A percentile compares a stretch with the other conserved stretches of the same genome.
Conservation (phyloP, 1,284 basidiomycete species). For the Sutorius eximius region DNA sequence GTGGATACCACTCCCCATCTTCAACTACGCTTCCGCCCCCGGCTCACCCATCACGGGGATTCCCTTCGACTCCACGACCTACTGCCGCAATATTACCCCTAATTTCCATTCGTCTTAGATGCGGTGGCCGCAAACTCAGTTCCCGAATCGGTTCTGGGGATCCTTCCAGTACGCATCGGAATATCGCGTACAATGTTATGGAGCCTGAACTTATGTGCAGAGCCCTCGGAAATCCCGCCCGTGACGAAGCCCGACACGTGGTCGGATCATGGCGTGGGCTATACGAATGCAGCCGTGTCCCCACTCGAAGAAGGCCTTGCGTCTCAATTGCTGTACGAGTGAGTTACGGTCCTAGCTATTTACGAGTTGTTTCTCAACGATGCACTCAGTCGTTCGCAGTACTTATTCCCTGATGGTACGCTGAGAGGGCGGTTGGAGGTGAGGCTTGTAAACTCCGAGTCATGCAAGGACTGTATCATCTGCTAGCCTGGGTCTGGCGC, state of each 20-base stretch:
- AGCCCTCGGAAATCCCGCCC: background rate
- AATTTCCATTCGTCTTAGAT: conserved; percentile 8
- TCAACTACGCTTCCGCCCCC: background rate
- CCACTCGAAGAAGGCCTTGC: conserved; percentile 2
- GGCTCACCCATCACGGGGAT: background rate
- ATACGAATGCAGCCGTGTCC: conserved; percentile 15
- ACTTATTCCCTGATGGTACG: conserved; percentile 23
- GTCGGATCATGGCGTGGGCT: conserved; percentile 20
- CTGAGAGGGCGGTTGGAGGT: conserved; percentile 23
- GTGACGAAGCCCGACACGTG: conserved; percentile 14
- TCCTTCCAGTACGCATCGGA: conserved; percentile 4
- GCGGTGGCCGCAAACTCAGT: conserved; percentile 18
- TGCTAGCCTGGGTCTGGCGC: conserved; percentile 9
- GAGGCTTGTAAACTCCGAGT: conserved; percentile 6
- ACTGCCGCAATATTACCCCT: background rate
- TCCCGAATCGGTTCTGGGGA: conserved; percentile 5
- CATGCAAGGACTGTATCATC: conserved; percentile 15
- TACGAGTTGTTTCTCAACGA: background rate
- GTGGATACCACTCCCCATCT: background rate
- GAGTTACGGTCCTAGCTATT: background rate
- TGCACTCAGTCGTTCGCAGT: conserved; percentile 14
- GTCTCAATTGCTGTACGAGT: conserved; percentile 15
- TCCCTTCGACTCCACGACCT: background rate
- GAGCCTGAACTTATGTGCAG: background rate
- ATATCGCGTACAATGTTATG: background rate